phyloP scores from a whole-genome alignment of 768 basidiomycete genomes.

The Mrakia gelida region DNA sequence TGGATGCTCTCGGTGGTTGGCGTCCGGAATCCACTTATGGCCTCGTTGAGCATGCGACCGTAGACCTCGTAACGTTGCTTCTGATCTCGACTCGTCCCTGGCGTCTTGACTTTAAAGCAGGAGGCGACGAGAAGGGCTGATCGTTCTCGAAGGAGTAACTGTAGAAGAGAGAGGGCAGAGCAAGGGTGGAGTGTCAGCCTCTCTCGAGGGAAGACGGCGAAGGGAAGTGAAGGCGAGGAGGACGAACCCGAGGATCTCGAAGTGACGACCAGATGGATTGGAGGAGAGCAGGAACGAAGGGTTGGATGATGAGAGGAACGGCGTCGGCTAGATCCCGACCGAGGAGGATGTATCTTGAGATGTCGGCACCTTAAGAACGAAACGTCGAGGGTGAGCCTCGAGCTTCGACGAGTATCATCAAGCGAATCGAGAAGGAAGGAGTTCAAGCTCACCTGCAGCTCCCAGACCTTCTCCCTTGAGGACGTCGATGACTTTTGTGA shows the following conservation, averaged over 20 bases:
- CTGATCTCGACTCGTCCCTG: conserved; percentile 11
- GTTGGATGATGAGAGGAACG: conserved; percentile 79
- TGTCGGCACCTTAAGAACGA: conserved; percentile 54
- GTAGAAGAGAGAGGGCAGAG: no score
- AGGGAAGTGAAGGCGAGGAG: background rate
- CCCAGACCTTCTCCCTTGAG: conserved; percentile 48
- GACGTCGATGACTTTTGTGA: conserved; percentile 15
- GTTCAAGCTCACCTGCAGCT: conserved; percentile 52
- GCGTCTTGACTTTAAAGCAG: conserved; percentile 16
- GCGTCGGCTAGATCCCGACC: conserved; percentile 88
- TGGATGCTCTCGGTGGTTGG: conserved; percentile 83
- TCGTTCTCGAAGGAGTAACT: conserved; percentile 17
- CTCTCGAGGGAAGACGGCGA: background rate
- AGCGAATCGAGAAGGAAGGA: background rate
- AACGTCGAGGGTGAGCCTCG: conserved; percentile 36
- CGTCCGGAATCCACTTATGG: conserved; percentile 68
- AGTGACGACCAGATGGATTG: conserved; percentile 89
- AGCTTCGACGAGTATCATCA: background rate
- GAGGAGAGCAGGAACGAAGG: conserved; percentile 79
- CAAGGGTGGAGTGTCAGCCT: background rate
- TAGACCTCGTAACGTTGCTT: conserved; percentile 51
- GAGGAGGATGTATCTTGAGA: conserved; percentile 85
- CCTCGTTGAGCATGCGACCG: conserved; percentile 79
- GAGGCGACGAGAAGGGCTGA: conserved; percentile 24
- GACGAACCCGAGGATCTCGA: conserved; percentile 68